A percentile compares a stretch with the other conserved stretches of the same genome.
phyloP scores from a whole-genome alignment of 371 early-diverging fungal species.

The Mortierella sp. region DNA sequence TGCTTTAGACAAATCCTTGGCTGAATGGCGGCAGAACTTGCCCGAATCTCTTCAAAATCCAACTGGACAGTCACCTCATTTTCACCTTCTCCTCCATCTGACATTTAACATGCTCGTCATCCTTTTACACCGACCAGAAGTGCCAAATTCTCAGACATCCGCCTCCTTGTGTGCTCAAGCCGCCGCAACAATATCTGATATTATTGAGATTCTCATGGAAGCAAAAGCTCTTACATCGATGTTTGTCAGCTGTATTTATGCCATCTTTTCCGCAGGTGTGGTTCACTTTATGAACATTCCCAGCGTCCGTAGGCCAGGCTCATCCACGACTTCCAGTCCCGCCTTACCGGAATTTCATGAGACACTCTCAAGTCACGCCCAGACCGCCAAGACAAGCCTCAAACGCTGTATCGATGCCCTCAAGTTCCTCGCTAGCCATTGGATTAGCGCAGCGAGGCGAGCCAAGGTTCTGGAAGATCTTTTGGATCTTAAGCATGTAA shows the following conservation, averaged over 20 bases:
- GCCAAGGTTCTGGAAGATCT: constrained; percentile 54
- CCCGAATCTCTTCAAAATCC: constrained; percentile 60
- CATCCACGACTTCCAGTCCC: constrained; percentile 20
- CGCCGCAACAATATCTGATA: constrained; percentile 68
- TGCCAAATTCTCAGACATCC: constrained; percentile 59
- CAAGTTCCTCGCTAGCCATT: constrained; percentile 45
- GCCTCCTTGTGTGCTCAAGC: constrained; percentile 69
- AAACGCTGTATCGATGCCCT: constrained; percentile 56
- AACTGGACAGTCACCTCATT: constrained; percentile 61
- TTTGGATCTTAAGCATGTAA: constrained; percentile 51
- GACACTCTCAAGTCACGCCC: neutral
- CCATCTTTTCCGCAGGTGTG: constrained; percentile 50
- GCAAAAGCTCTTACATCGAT: constrained; percentile 36
- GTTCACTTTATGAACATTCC: constrained; percentile 53
- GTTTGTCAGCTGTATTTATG: constrained; percentile 47
- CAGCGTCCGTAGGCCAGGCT: constrained; percentile 16
- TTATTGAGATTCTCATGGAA: constrained; percentile 58
- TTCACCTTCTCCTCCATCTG: constrained; percentile 71
- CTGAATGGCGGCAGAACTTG: constrained; percentile 65
- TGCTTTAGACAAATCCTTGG: constrained; percentile 61
- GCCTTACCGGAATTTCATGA: neutral
- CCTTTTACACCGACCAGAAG: constrained; percentile 80
- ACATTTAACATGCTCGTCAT: constrained; percentile 82
- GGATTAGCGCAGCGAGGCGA: constrained; percentile 43
- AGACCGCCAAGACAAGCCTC: constrained; percentile 44